Evolutionary conservation across 2,329 filamentous ascomycete genomes (phyloP), one percentile per base, ranked within the genome.

Genomic region (Cercospora zeina): DNA sequence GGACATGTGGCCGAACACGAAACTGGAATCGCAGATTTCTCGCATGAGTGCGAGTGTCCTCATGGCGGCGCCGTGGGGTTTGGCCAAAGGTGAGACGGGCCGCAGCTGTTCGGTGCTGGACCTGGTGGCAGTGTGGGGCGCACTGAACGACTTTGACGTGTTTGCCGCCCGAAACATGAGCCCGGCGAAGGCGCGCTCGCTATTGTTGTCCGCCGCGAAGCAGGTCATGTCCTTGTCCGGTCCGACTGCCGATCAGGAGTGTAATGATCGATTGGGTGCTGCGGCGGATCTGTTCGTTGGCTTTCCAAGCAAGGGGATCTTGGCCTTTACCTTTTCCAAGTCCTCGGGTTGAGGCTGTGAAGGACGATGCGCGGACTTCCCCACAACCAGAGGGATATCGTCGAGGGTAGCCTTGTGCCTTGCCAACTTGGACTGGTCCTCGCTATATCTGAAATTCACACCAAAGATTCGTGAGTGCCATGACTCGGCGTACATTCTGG

Each of bases 91-190:
- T 33, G 63, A 65, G 49, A 59, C 61, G 1, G 63, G 61, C 19
- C 42, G 60, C 7, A 65, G 61, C 58, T 65, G 61, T 36, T 21
- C 37, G 1, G 53, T 65, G 11, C 59, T 65, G 27, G 61, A 61
- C 57, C 54, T 63, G 6, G 63, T 65, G 30, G 61, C 63, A n/a
- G 61, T 65, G 5, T 65, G 63, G 63, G 63, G 63, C 6, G 61
- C 58, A 2, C 27, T 65, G 30, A 61, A 63, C 11, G 63, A 65
- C 42, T 65, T 63, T 24, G 63, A 65, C 30, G 58, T 65, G 21
- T 65, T 65, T 27, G 63, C 63, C n/a, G 37, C 61, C 11, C 58
- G 63, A 11, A 56, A 56, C 1, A 16, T 65, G 39, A 34, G 50
- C 4, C 63, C 63, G 1, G 58, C 55, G 2, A 63, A 63, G 16